Conservation (phyloP, 225 moss, liverwort and hornwort genomes). For the Asterella californica region DNA sequence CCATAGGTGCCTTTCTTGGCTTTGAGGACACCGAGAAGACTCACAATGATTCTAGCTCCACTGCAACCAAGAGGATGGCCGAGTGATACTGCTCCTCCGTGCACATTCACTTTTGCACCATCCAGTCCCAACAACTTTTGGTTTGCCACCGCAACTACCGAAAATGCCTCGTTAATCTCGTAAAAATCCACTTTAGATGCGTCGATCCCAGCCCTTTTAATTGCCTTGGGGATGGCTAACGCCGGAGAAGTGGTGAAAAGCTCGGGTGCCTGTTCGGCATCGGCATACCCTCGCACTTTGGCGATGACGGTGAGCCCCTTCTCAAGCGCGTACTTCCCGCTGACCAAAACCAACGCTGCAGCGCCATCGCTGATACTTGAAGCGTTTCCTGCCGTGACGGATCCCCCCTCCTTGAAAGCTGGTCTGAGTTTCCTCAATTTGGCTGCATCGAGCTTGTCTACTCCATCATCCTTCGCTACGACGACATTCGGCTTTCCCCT, state of each 20-base stretch:
- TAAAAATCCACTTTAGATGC: constrained; percentile 84
- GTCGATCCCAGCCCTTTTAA: constrained; percentile 78
- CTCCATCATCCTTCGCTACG: constrained; percentile 84
- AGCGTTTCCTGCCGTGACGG: constrained; percentile 91
- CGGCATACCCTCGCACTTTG: constrained; percentile 90
- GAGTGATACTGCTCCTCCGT: constrained; percentile 90
- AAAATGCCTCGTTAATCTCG: constrained; percentile 95
- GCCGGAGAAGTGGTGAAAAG: constrained; percentile 90
- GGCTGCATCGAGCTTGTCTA: constrained; percentile 94
- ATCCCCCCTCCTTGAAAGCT: constrained; percentile 87
- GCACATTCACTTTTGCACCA: constrained; percentile 77
- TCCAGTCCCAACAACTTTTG: constrained; percentile 69
- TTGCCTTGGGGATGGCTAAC: constrained; percentile 90
- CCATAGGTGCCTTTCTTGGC: constrained; percentile 65
- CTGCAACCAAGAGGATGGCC: constrained; percentile 98
- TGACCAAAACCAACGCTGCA: constrained; percentile 88
- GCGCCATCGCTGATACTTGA: constrained; percentile 99
- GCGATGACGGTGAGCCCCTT: constrained; percentile 80
- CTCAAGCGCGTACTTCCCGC: constrained; percentile 81
- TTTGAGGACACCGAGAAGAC: constrained; percentile 85
- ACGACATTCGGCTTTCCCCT: constrained; percentile 68
- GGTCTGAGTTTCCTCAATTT: constrained; percentile 91
- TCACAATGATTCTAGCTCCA: constrained; percentile 88
- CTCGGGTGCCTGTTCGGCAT: constrained; percentile 95
- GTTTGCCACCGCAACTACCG: constrained; percentile 87